Evolutionary conservation across 169 alveolate species (phyloP).

Genomic region (Cryptosporidium andersoni): DNA sequence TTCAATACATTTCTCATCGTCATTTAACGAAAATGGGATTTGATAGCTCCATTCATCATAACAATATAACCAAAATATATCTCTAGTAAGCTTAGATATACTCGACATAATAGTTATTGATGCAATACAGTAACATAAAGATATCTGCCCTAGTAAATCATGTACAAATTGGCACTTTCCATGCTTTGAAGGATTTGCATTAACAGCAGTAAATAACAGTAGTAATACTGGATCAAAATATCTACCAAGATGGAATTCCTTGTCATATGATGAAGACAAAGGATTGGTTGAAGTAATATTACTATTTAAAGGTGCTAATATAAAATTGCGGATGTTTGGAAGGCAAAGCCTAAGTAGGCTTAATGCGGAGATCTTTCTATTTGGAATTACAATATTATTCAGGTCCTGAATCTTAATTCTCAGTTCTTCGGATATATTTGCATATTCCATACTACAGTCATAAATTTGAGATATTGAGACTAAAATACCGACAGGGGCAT

Average conservation of each 20-base stretch:
- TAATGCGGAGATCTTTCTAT: conserved; percentile 6
- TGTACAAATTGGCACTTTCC: conserved; percentile 34
- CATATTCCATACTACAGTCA: not conserved
- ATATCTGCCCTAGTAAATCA: conserved; percentile 25
- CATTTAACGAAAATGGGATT: conserved; percentile 38
- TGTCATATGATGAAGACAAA: conserved; percentile 24
- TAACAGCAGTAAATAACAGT: conserved; percentile 25
- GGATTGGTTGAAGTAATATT: not conserved
- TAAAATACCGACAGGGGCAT: conserved; percentile 54
- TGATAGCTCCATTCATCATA: conserved; percentile 16
- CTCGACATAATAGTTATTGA: conserved; percentile 24
- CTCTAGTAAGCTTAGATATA: not conserved
- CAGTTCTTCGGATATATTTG: conserved; percentile 8
- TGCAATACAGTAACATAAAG: conserved; percentile 38
- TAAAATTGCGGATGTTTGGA: conserved; percentile 26
- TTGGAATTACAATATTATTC: conserved; percentile 6
- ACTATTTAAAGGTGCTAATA: not conserved
- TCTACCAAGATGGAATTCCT: conserved; percentile 46
- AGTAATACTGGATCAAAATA: conserved; percentile 25
- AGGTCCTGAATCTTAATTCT: conserved; percentile 13
- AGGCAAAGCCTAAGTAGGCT: conserved; percentile 19
- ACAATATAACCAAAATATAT: conserved; percentile 27
- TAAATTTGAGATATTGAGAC: conserved; percentile 35
- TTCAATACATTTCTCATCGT: too few relatives aligned
- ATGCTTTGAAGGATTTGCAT: not conserved